These are phyloP conservation scores for Leishmania amazonensis DNA, from an alignment of 208 protist genomes.

Conservation along the genomic window DNA sequence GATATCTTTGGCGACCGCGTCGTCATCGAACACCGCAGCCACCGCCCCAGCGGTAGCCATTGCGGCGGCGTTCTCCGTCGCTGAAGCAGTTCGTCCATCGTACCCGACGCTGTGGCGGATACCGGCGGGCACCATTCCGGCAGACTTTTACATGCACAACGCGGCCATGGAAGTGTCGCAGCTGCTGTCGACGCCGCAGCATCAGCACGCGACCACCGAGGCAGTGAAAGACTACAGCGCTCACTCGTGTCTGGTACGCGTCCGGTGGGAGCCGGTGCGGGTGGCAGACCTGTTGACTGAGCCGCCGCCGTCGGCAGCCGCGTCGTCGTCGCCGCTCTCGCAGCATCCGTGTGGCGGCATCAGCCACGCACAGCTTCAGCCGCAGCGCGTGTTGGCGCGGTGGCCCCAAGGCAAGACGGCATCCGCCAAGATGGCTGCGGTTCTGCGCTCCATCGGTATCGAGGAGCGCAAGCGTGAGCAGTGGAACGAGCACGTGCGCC, in stretches of 20 bases:
- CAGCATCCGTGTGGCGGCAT: neutral
- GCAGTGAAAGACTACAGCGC: constrained; percentile 39
- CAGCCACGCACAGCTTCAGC: neutral
- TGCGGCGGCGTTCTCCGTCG: constrained; percentile 21
- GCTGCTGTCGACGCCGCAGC: constrained; percentile 4
- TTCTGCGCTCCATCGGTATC: constrained; percentile 43
- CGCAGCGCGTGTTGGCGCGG: constrained; percentile 52
- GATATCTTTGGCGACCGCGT: neutral
- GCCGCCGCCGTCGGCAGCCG: neutral
- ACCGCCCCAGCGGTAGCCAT: neutral
- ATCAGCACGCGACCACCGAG: neutral
- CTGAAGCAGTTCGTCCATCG: neutral
- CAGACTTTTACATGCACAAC: constrained; percentile 11
- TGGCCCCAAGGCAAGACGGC: constrained; percentile 43
- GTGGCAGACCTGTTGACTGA: neutral
- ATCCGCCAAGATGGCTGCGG: constrained; percentile 29
- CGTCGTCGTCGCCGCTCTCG: neutral
- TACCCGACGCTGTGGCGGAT: constrained; percentile 51
- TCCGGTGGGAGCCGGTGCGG: constrained; percentile 47
- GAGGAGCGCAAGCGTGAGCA: constrained; percentile 41
- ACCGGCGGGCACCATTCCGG: constrained; percentile 40
- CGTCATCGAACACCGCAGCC: neutral
- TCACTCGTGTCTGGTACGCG: constrained; percentile 41
- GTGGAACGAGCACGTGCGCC: constrained; percentile 35
- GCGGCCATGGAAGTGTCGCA: neutral